Evolutionary conservation across 352 stramenopile species (phyloP), one percentile per base, ranked within the genome.

Genomic region (Lagenidium sp.): DNA sequence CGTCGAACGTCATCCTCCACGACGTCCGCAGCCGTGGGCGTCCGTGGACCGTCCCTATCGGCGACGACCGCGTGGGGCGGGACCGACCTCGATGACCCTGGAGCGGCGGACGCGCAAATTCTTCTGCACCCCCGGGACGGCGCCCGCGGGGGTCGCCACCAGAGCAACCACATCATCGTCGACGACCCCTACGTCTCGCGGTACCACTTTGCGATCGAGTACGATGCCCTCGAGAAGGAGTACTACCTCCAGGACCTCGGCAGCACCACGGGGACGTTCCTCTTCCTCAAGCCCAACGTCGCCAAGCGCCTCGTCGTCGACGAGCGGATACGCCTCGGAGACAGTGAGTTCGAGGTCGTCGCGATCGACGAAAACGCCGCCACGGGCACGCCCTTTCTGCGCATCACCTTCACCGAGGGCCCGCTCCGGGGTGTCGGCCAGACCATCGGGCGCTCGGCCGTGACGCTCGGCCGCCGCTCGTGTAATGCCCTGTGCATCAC

Each of bases 81-180:
- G 28, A 32, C 28, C 8, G 28, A 32, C 8, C n/a, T n/a, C n/a
- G n/a, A n/a, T n/a, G n/a, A n/a, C n/a, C n/a, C n/a, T n/a, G n/a
- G n/a, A n/a, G n/a, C n/a, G n/a, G n/a, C n/a, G n/a, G 49, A 58
- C 30, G 50, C 55, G 23, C 55, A 79, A 39, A 87, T 90, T 52
- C 47, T 86, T 44, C 57, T 90, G 20, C 59, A 82, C 19, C 77
- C 77, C 18, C 63, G 61, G 36, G 67, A 80, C 21, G 75, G 77
- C 6, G 80, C 77, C 6, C 53, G 49, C 6, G 80, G 80, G 26
- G 80, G 80, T 24, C 80, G 80, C 13, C 75, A 90, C 46, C 57
- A 76, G 24, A 85, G 62, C 58, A 93, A 90, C 50, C 75, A 90
- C 45, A 90, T 93, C 53, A 82, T 93, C 41, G 80, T 84, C 28